These are phyloP conservation scores for Ogataea minuta DNA, from an alignment of 805 yeast genomes.

Conservation along the genomic window DNA sequence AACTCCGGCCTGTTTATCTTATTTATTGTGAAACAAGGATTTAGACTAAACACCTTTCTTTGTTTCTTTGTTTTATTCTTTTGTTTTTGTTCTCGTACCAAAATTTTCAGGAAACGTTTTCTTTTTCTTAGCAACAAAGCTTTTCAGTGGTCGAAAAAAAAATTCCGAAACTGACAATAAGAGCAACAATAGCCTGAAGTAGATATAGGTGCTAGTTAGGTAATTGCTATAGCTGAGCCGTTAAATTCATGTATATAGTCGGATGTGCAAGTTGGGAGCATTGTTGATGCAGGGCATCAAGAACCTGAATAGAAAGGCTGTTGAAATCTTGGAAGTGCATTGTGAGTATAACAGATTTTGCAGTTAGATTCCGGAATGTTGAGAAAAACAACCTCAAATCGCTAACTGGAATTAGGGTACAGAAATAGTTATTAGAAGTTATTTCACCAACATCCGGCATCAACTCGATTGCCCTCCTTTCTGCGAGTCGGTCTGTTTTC, in stretches of 20 bases:
- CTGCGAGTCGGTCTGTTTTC: no score
- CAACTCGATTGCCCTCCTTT: no score
- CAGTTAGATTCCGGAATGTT: no score
- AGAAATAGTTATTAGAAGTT: no score
- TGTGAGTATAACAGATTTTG: no score
- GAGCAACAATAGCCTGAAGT: conserved; percentile 3
- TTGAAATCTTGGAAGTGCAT: no score
- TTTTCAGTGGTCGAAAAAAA: conserved; percentile 10
- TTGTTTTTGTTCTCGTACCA: conserved; percentile 9
- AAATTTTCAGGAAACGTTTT: conserved; percentile 16
- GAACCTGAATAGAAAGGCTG: not conserved
- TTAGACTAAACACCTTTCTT: conserved; percentile 9
- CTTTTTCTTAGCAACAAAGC: conserved; percentile 12
- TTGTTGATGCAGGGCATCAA: conserved; percentile 1
- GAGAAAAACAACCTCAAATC: no score
- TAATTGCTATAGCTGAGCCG: not conserved
- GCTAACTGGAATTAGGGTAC: no score
- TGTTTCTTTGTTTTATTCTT: conserved; percentile 11
- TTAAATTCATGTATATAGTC: conserved; percentile 1
- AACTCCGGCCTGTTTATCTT: conserved; percentile 2
- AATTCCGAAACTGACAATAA: conserved; percentile 2
- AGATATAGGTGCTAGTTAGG: not conserved
- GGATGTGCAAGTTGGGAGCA: not conserved
- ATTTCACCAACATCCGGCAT: no score
- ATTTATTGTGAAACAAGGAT: conserved; percentile 6